Base-by-base conservation (phyloP, 2,329 filamentous ascomycete genomes). In the Raffaelea deltoideospora region DNA sequence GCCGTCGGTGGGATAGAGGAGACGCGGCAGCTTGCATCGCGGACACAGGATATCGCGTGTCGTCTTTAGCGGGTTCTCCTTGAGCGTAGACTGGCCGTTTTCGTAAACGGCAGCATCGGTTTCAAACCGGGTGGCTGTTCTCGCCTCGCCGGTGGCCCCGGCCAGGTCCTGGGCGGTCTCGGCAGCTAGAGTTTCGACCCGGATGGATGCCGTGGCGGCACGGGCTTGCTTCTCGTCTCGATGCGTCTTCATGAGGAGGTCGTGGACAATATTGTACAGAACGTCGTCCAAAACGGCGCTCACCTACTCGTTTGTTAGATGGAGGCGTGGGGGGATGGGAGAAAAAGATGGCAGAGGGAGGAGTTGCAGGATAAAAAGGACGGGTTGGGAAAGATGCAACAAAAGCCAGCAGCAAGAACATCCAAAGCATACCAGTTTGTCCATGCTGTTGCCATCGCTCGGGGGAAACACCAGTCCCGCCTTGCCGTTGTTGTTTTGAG, bases 201-300 rank as follows among this genome's bases (percentile, higher is more conserved):
- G 62, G 46, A 79, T 76, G 45, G 74, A 66, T 48, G 79, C 68
- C 41, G 78, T 69, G 44, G 70, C 59, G 47, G 75, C 74, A 53
- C 78, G 74, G 37, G 82, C 73, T 44, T 75, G 71, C 62, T 87
- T 87, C 59, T 88, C 83, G 47, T 81, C 71, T 46, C 78, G 79
- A 54, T 88, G 83, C 29, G 74, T 76, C 53, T 81, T 73, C 49
- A 85, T 66, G 44, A 84, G 64, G 35, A 84, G 65, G 53, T 83
- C 79, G 55, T 81, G 77, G 46, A 87, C 68, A 50, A 87, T 70
- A 55, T 83, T 86, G 61, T 80, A 76, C 43, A 88, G 62, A 38
- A 79, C 59, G 51, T 87, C 80, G 50, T 86, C 78, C 50, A 88
- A 67, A 41, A 88, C 70, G 18, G 69, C 60, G 51, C 75, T 67